Percentiles rank a stretch among this genome's conserved stretches.
These are phyloP conservation scores for Rhizopogon rudus DNA, from an alignment of 768 basidiomycete genomes.

Conservation along the genomic window DNA sequence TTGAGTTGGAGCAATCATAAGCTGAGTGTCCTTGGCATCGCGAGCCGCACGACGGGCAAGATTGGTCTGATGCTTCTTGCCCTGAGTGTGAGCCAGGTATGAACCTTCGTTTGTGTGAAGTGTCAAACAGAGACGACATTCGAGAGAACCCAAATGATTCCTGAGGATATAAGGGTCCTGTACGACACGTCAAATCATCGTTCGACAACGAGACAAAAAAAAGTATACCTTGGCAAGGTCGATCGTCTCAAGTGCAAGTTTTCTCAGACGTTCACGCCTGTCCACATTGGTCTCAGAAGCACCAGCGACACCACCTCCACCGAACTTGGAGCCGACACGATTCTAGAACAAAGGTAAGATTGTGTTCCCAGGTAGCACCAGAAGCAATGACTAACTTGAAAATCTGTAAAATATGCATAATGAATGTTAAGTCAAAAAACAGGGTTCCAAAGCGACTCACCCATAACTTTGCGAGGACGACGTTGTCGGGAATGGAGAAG, in stretches of 20 bases:
- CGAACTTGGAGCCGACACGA: constrained; percentile 93
- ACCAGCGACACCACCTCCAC: constrained; percentile 93
- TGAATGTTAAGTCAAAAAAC: background rate
- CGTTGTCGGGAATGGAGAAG: background rate
- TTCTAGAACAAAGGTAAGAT: constrained; percentile 47
- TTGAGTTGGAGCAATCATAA: constrained; percentile 84
- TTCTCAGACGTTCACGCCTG: constrained; percentile 87
- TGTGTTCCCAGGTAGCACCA: background rate
- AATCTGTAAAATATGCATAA: constrained; percentile 40
- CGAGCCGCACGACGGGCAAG: constrained; percentile 95
- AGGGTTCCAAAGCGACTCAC: background rate
- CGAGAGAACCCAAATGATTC: constrained; percentile 96
- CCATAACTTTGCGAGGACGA: background rate
- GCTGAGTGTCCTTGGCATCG: constrained; percentile 89
- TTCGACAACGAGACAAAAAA: background rate
- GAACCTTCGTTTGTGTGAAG: constrained; percentile 99
- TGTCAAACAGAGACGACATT: constrained; percentile 96
- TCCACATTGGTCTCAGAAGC: constrained; percentile 95
- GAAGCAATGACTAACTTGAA: constrained; percentile 45
- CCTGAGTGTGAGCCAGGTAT: constrained; percentile 98
- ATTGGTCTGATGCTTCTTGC: constrained; percentile 99
- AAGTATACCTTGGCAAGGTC: constrained; percentile 86
- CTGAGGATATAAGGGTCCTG: constrained; percentile 98
- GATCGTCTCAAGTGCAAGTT: constrained; percentile 95
- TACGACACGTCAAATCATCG: constrained; percentile 7